Evolutionary conservation across 345 rosid genomes (phyloP).

Genomic region (Microthlaspi erraticum): DNA sequence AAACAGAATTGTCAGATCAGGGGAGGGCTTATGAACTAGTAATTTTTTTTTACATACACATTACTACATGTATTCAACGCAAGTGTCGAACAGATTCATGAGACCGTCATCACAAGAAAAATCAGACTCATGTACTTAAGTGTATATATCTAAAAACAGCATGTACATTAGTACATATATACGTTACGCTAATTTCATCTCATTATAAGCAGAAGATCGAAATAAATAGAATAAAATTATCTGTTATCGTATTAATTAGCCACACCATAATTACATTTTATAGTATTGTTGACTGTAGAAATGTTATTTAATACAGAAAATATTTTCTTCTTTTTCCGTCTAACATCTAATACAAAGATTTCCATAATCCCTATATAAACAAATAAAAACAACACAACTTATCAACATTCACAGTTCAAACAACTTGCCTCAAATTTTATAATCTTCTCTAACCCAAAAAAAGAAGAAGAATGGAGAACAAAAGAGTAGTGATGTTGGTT

Average conservation of each 20-base stretch:
- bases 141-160: slow-evolving; percentile 1
- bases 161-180: slow-evolving; percentile 1
- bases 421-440: no score
- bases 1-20: no score
- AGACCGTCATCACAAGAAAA: no score
- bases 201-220: not conserved
- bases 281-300: not conserved
- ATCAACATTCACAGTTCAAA: slow-evolving; percentile 21
- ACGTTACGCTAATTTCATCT: not conserved
- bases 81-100: no score
- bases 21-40: no score
- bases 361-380: slow-evolving; percentile 25
- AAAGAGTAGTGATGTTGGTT: slow-evolving; percentile 23
- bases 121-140: slow-evolving; percentile 14
- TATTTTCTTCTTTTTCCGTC: not conserved
- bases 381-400: slow-evolving; percentile 1
- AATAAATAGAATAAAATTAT: slow-evolving; percentile 1
- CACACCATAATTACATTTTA: not conserved
- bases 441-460: no score
- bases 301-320: slow-evolving; percentile 12
- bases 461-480: slow-evolving; percentile 30
- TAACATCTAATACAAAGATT: not conserved
- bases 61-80: no score
- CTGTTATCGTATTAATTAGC: not conserved
- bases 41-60: no score